Base-by-base conservation (phyloP, 768 basidiomycete species). In the Lactarius psammicola region DNA sequence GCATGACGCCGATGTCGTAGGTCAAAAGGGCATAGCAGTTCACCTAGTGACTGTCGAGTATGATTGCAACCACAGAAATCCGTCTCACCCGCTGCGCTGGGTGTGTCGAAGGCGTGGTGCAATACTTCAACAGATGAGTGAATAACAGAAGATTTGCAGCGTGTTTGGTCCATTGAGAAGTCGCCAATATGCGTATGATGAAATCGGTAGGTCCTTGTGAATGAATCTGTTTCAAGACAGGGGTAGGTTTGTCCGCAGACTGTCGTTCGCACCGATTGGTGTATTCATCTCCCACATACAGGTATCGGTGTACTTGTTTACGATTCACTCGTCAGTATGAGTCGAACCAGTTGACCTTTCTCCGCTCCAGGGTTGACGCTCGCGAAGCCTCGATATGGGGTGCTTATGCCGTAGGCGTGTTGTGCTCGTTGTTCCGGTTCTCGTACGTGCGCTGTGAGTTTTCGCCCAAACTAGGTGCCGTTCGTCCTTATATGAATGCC, bases 251-350 rank as follows among this genome's bases (percentile, higher is more conserved):
- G 23, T 6, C 55, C 65, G 49, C 64, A 62, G 31, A 56, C 31
- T 63, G n/a, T 18, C 51, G 20, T 34, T 33, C 64, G 59, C 34
- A 63, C 30, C 68, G 55, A 58, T 68, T 58, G 40, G 28, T 28
- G 56, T 4, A 59, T 46, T 60, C 60, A 62, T 60, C 59, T 40
- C 31, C 40, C 3, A 30, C 28, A 30, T 46, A 33, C 65, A 76
- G 77, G 73, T 28, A 88, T 94, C 68, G 90, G 92, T 73, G 89
- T 89, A 13, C 78, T 94, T 11, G 81, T 94, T 68, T 93, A 94
- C 71, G 92, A 94, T 72, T 90, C 88, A 2, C 80, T 94, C 20
- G 87, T 93, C 59, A 83, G 86, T 67, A 89, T 90, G 71, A 76
- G 87, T 76, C 62, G 34, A 40, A 34, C 59, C 53, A 31, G 34